These are phyloP conservation scores for Salix dunnii DNA, from an alignment of 345 rosid genomes.

Conservation along the genomic window DNA sequence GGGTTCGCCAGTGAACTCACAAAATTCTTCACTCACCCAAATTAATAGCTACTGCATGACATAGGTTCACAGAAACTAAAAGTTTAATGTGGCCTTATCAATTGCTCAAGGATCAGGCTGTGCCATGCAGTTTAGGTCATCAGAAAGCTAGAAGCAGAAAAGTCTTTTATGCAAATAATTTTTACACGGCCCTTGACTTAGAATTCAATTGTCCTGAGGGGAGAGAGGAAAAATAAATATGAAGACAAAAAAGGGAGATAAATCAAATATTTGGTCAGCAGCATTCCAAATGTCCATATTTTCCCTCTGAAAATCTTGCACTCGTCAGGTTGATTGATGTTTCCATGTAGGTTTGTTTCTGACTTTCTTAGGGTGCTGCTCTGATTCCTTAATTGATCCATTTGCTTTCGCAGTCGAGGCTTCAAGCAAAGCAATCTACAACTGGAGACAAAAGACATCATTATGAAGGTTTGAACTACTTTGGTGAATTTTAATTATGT, in stretches of 20 bases:
- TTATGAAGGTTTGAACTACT: slow-evolving; percentile 56
- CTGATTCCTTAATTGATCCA: not conserved
- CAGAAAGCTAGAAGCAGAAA: not conserved
- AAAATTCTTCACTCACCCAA: not conserved
- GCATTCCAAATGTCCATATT: not conserved
- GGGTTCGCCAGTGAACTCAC: not conserved
- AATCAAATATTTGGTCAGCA: not conserved
- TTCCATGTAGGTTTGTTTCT: not conserved
- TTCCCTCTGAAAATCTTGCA: not conserved
- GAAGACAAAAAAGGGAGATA: not conserved
- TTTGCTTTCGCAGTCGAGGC: slow-evolving; percentile 56
- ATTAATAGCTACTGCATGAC: not conserved
- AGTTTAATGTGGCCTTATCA: not conserved
- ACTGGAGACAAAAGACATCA: slow-evolving; percentile 72
- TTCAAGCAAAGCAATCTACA: slow-evolving; percentile 82
- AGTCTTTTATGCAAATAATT: not conserved
- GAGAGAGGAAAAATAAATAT: not conserved
- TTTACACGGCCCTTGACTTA: not conserved
- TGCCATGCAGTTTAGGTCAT: not conserved
- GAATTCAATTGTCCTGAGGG: not conserved
- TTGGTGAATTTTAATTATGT: not conserved
- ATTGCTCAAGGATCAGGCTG: not conserved
- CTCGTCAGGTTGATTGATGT: not conserved
- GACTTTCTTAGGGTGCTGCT: not conserved
- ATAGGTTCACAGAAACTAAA: not conserved